phyloP scores from a whole-genome alignment of 164 flowering plant species.

The Buxus sempervirens region DNA sequence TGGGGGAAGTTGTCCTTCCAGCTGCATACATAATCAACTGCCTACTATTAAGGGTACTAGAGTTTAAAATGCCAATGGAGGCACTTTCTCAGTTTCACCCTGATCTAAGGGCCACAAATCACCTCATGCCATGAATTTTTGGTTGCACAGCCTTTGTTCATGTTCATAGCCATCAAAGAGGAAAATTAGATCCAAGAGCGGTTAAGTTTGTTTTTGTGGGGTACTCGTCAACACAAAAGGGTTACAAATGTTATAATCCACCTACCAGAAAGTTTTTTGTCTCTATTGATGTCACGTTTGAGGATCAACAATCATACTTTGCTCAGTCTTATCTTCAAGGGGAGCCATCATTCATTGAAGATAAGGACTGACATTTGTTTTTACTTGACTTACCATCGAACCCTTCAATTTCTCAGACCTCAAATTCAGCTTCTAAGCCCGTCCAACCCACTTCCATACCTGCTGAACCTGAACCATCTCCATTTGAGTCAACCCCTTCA shows the following conservation, averaged over 20 bases:
- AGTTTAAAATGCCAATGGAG: not conserved
- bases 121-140: constrained; percentile 15
- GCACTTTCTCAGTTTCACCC: constrained; percentile 9
- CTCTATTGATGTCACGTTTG: constrained; percentile 11
- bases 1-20: constrained; percentile 13
- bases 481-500: no score
- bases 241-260: constrained; percentile 7
- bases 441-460: no score
- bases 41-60: constrained; percentile 4
- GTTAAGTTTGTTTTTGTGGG: constrained; percentile 8
- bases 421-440: no score
- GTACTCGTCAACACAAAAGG: constrained; percentile 1
- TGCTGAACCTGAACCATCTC: no score
- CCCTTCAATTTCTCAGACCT: not conserved
- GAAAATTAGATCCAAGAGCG: constrained; percentile 17
- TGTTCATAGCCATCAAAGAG: constrained; percentile 11
- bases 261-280: constrained; percentile 12
- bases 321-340: constrained; percentile 18
- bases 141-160: constrained; percentile 13
- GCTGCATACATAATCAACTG: not conserved
- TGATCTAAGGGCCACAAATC: constrained; percentile 10
- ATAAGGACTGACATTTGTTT: constrained; percentile 1
- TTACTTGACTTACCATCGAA: no score
- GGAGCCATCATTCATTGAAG: constrained; percentile 14
- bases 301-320: constrained; percentile 7